phyloP scores from a whole-genome alignment of 495 filamentous ascomycete species.

The Stereocaulon alpinum region DNA sequence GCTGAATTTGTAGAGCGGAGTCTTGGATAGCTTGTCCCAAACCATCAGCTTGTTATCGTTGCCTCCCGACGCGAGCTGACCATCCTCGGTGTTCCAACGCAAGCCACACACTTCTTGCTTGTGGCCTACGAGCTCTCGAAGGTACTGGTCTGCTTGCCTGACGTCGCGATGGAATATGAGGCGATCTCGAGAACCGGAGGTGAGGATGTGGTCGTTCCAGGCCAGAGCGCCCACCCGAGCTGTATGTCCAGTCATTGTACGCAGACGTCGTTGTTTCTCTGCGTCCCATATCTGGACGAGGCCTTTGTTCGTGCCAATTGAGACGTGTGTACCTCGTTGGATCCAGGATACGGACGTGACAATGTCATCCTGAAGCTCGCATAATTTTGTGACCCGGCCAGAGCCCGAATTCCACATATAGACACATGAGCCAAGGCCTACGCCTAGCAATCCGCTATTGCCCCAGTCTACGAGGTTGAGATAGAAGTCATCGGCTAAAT shows the following conservation, averaged over 20 bases:
- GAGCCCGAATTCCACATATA: constrained; percentile 96
- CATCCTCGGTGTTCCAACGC: constrained; percentile 91
- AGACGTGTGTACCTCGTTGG: constrained; percentile 83
- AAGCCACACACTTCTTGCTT: constrained; percentile 99
- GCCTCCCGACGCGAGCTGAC: constrained; percentile 89
- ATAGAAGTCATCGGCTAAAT: constrained; percentile 95
- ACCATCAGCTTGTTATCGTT: constrained; percentile 99
- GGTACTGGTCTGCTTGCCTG: constrained; percentile 80
- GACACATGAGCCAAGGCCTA: constrained; percentile 85
- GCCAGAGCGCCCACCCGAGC: constrained; percentile 83
- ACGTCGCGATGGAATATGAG: constrained; percentile 93
- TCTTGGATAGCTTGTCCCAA: constrained; percentile 85
- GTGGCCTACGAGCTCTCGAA: constrained; percentile 78
- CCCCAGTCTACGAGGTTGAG: constrained; percentile 97
- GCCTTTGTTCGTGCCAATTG: constrained; percentile 88
- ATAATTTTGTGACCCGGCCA: constrained; percentile 81
- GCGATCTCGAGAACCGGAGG: constrained; percentile 88
- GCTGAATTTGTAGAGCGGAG: constrained; percentile 81
- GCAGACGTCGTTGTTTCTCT: constrained; percentile 65
- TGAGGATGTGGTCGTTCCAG: constrained; percentile 97
- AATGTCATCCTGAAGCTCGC: constrained; percentile 83
- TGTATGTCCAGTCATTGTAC: constrained; percentile 94
- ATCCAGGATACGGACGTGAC: constrained; percentile 98
- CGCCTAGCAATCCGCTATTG: constrained; percentile 84
- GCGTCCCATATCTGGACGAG: constrained; percentile 98